These are phyloP conservation scores for Lasiosphaeria ovina DNA, from an alignment of 495 filamentous ascomycete species.

Conservation along the genomic window DNA sequence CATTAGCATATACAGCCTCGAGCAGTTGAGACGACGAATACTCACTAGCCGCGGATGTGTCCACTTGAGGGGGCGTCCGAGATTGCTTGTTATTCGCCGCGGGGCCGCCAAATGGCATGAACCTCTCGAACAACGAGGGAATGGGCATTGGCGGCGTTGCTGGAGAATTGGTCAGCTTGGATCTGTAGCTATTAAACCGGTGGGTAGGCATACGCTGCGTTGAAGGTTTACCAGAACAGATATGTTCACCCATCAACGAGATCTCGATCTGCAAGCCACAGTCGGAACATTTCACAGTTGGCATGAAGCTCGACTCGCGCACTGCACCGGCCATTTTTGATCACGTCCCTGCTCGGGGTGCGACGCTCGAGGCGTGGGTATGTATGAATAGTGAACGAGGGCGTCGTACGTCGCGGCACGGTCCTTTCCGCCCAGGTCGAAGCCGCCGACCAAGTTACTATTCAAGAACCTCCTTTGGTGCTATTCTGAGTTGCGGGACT, in stretches of 20 bases:
- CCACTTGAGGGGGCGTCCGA: constrained; percentile 48
- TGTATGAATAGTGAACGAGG: constrained; percentile 2
- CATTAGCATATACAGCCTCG: background rate
- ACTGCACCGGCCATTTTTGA: constrained; percentile 45
- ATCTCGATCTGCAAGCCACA: constrained; percentile 86
- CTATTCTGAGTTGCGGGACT: no score
- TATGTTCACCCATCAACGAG: constrained; percentile 86
- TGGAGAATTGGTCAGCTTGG: constrained; percentile 21
- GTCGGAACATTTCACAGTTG: constrained; percentile 92
- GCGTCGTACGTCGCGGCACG: background rate
- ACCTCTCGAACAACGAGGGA: constrained; percentile 40
- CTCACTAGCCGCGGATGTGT: constrained; percentile 60
- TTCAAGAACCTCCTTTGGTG: no score
- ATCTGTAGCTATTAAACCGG: background rate
- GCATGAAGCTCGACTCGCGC: constrained; percentile 71
- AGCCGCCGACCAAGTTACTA: no score
- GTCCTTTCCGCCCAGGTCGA: no score
- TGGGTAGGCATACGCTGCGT: constrained; percentile 35
- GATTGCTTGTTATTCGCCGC: constrained; percentile 29
- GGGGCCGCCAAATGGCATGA: constrained; percentile 31
- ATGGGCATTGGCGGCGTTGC: constrained; percentile 29
- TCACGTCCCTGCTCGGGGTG: constrained; percentile 18
- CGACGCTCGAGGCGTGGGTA: constrained; percentile 13
- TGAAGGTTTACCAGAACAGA: constrained; percentile 52
- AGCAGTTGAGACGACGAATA: constrained; percentile 1